A percentile compares a stretch with the other conserved stretches of the same genome.
Evolutionary conservation across 75 land plant species (phyloP).

Genomic region (Gnetum montanum): DNA sequence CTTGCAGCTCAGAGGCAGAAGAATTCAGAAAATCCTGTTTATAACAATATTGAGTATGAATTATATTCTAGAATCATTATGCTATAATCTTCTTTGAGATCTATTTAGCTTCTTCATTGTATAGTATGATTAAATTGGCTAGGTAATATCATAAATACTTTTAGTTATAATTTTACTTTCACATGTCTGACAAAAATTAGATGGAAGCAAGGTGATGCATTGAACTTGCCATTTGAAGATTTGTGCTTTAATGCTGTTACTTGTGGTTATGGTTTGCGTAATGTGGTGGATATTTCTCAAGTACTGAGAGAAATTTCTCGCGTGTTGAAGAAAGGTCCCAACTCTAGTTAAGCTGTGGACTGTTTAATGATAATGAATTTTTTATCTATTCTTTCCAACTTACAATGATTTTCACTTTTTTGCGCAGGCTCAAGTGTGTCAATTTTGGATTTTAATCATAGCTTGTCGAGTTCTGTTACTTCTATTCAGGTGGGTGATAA

Average conservation of each 20-base stretch:
- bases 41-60: slow-evolving; percentile 58
- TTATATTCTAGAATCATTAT: not conserved
- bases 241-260: slow-evolving; percentile 77
- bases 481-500: slow-evolving; percentile 31
- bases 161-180: not conserved
- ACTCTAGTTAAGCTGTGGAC: slow-evolving; percentile 1
- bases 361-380: not conserved
- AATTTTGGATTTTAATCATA: slow-evolving; percentile 76
- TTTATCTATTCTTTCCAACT: not conserved
- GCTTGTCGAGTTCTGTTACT: slow-evolving; percentile 8
- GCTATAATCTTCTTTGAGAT: not conserved
- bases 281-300: slow-evolving; percentile 52
- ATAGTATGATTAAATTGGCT: not conserved
- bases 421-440: slow-evolving; percentile 62
- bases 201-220: slow-evolving; percentile 89
- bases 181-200: slow-evolving; percentile 15
- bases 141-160: not conserved
- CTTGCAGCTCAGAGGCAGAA: slow-evolving; percentile 57
- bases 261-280: slow-evolving; percentile 80
- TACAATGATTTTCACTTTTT: not conserved
- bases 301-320: slow-evolving; percentile 64
- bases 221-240: slow-evolving; percentile 60
- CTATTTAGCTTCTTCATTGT: not conserved
- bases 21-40: slow-evolving; percentile 20
- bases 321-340: slow-evolving; percentile 68